These are phyloP conservation scores for Cladosporium sp. DNA, from an alignment of 2,329 filamentous ascomycete genomes.

Conservation along the genomic window DNA sequence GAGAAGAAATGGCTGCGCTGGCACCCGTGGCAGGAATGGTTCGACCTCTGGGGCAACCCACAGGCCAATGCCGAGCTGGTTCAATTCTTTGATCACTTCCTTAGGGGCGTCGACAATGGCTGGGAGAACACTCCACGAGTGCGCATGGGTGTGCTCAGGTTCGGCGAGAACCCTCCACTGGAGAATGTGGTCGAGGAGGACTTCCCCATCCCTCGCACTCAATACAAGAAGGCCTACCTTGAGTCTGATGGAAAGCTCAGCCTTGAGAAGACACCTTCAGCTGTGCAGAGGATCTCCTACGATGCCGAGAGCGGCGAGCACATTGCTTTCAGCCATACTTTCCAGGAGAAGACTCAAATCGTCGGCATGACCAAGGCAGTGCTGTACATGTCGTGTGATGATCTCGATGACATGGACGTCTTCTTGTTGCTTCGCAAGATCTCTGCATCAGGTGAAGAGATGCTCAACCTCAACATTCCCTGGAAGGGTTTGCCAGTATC, in stretches of 20 bases:
- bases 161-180: constrained; percentile 29
- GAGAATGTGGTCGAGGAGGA: constrained; percentile 6
- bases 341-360: constrained; percentile 36
- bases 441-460: constrained; percentile 4
- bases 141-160: constrained; percentile 37
- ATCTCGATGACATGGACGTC: constrained; percentile 19
- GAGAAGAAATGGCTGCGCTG: constrained; percentile 41
- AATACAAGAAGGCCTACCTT: constrained; percentile 11
- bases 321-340: constrained; percentile 36
- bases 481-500: constrained; percentile 17
- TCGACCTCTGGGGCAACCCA: constrained; percentile 35
- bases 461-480: constrained; percentile 15
- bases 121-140: constrained; percentile 45
- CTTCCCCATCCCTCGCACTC: constrained; percentile 12
- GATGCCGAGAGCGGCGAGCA: constrained; percentile 17
- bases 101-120: constrained; percentile 40
- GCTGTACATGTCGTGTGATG: constrained; percentile 36
- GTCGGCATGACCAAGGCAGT: constrained; percentile 45
- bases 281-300: background rate
- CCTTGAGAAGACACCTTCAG: background rate
- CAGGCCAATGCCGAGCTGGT: constrained; percentile 36
- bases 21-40: constrained; percentile 41
- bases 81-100: constrained; percentile 33
- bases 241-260: background rate
- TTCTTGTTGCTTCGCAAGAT: constrained; percentile 17